These are phyloP conservation scores for Blastobotrys petasosporus DNA, from an alignment of 1,139 yeast species.

Conservation along the genomic window DNA sequence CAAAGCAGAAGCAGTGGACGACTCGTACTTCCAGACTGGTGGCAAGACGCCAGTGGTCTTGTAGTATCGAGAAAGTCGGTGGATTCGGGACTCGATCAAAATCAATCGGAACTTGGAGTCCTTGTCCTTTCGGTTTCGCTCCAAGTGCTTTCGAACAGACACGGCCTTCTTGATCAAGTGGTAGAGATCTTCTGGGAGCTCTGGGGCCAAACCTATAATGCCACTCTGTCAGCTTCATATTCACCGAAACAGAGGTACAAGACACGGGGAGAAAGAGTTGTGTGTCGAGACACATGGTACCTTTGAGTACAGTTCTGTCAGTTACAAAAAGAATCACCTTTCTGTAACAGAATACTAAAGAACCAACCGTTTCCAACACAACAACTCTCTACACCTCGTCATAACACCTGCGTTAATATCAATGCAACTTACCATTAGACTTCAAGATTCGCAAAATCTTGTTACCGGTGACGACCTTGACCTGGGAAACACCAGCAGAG, in stretches of 20 bases:
- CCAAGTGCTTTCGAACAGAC: slow-evolving; percentile 99
- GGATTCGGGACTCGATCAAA: slow-evolving; percentile 99
- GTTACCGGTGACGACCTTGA: slow-evolving; percentile 97
- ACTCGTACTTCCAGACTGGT: slow-evolving; percentile 99
- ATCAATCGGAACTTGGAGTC: slow-evolving; percentile 99
- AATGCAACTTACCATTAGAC: slow-evolving; percentile 69
- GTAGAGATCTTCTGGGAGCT: slow-evolving; percentile 99
- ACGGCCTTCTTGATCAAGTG: slow-evolving; percentile 99
- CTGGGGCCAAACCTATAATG: slow-evolving; percentile 85
- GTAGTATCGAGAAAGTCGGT: slow-evolving; percentile 99
- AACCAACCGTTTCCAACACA: background rate
- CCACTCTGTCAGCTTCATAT: slow-evolving; percentile 36
- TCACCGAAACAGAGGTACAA: slow-evolving; percentile 37
- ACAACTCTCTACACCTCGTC: background rate
- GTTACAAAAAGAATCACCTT: no score
- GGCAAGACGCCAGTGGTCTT: slow-evolving; percentile 98
- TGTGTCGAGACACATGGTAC: no score
- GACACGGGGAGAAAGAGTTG: background rate
- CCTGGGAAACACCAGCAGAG: slow-evolving; percentile 99
- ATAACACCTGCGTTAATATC: background rate
- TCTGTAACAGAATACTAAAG: background rate
- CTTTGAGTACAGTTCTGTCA: no score
- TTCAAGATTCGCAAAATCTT: slow-evolving; percentile 98
- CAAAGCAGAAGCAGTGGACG: slow-evolving; percentile 99
- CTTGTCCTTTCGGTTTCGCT: slow-evolving; percentile 99